Evolutionary conservation across 1,284 basidiomycete species (phyloP).

Genomic region (Trichosporon asahii): DNA sequence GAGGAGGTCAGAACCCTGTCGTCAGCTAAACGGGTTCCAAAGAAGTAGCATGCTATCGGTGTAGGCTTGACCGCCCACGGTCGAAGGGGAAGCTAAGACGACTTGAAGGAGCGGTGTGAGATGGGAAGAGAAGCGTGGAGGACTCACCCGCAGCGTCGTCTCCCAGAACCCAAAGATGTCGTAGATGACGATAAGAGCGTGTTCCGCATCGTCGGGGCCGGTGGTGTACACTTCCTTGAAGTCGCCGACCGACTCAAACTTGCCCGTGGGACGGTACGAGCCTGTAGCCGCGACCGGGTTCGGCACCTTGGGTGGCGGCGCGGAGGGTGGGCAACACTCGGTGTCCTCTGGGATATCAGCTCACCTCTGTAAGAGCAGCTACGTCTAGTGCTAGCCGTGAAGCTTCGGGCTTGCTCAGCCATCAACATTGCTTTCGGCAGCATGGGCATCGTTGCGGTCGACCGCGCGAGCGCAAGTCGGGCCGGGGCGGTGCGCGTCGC

Average conservation of each 20-base stretch:
- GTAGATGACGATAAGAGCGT: conserved; percentile 44
- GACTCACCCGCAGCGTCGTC: conserved; percentile 37
- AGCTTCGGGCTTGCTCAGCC: not conserved
- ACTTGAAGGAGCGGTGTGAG: no score
- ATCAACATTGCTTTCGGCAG: not conserved
- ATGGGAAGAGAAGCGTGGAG: no score
- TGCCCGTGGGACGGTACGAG: conserved; percentile 33
- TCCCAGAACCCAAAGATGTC: conserved; percentile 51
- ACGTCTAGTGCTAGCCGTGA: not conserved
- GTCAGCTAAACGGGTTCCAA: not conserved
- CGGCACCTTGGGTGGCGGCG: conserved; percentile 35
- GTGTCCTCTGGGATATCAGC: not conserved
- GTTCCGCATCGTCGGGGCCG: conserved; percentile 37
- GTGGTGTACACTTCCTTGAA: conserved; percentile 45
- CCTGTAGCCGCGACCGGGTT: conserved; percentile 31
- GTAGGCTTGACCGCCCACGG: not conserved
- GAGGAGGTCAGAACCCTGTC: conserved; percentile 41
- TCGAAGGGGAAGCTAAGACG: no score
- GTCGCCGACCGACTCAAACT: conserved; percentile 26
- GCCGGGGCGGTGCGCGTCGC: not conserved
- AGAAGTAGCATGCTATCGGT: no score
- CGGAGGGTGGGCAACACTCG: conserved; percentile 38
- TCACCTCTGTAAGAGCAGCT: not conserved
- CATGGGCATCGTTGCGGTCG: no score
- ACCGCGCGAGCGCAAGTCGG: no score